A percentile compares a stretch with the other conserved stretches of the same genome.
These are phyloP conservation scores for Ustilago curta DNA, from an alignment of 1,284 basidiomycete species.

Conservation along the genomic window DNA sequence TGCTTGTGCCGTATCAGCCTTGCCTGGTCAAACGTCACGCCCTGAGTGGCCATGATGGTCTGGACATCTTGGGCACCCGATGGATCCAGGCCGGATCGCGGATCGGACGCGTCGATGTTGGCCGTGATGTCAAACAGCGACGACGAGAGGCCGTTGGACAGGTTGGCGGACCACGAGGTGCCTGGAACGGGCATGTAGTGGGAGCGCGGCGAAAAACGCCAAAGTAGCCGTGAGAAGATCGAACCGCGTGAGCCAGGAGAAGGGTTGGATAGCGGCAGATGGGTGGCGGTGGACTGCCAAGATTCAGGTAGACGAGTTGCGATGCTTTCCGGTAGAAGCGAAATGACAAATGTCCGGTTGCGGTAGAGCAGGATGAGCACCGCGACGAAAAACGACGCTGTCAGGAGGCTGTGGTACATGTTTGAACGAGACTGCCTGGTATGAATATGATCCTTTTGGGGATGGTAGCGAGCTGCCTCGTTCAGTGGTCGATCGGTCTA, in stretches of 20 bases:
- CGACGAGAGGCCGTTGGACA: slow-evolving; percentile 49
- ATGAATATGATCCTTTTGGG: not conserved
- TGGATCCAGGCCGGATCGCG: slow-evolving; percentile 57
- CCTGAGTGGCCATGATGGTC: slow-evolving; percentile 55
- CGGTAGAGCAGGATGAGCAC: slow-evolving; percentile 36
- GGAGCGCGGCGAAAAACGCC: not conserved
- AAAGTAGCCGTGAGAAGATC: slow-evolving; percentile 5
- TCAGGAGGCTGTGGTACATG: slow-evolving; percentile 46
- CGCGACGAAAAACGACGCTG: slow-evolving; percentile 38
- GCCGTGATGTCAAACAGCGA: slow-evolving; percentile 63
- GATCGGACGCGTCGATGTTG: slow-evolving; percentile 58
- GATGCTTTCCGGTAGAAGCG: slow-evolving; percentile 28
- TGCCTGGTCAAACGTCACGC: slow-evolving; percentile 63
- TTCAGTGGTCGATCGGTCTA: not conserved
- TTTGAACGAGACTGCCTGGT: not conserved
- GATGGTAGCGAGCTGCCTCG: not conserved
- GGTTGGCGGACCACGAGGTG: slow-evolving; percentile 52
- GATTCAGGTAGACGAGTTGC: slow-evolving; percentile 16
- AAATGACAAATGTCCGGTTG: slow-evolving; percentile 25
- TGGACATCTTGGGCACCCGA: slow-evolving; percentile 58
- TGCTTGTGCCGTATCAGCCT: slow-evolving; percentile 61
- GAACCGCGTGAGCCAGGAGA: not conserved
- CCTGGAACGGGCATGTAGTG: slow-evolving; percentile 18
- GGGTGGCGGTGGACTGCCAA: slow-evolving; percentile 8
- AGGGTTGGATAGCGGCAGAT: not conserved